Evolutionary conservation across 768 basidiomycete genomes (phyloP).

Genomic region (Coprinopsis strossmayeri): DNA sequence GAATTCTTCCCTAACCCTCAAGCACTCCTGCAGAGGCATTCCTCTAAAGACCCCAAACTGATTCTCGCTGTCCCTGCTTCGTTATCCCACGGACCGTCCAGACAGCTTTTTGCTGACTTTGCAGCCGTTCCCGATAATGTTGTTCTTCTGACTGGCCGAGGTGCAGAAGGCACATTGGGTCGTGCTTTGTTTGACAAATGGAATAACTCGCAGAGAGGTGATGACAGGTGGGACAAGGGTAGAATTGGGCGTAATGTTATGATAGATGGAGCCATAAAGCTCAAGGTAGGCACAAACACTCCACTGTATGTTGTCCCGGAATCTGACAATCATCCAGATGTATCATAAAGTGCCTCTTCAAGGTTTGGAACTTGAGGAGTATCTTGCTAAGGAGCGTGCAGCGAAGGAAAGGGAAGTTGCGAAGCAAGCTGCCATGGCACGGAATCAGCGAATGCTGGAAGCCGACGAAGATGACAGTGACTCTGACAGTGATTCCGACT

Average conservation of each 20-base stretch:
- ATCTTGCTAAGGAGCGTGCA: slow-evolving; percentile 67
- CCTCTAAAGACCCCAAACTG: slow-evolving; percentile 85
- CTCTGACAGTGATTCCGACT: slow-evolving; percentile 64
- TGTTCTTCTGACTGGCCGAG: slow-evolving; percentile 74
- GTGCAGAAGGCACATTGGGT: slow-evolving; percentile 76
- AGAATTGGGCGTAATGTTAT: slow-evolving; percentile 82
- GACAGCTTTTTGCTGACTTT: slow-evolving; percentile 81
- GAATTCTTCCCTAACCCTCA: slow-evolving; percentile 86
- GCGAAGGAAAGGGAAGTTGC: slow-evolving; percentile 81
- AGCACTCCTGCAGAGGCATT: slow-evolving; percentile 73
- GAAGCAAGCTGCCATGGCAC: slow-evolving; percentile 75
- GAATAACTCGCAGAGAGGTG: slow-evolving; percentile 75
- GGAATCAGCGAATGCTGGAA: slow-evolving; percentile 85
- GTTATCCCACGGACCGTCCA: slow-evolving; percentile 87
- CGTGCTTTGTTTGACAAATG: slow-evolving; percentile 78
- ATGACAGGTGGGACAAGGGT: slow-evolving; percentile 85
- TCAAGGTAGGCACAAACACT: slow-evolving; percentile 46
- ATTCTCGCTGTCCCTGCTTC: slow-evolving; percentile 92
- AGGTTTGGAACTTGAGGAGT: slow-evolving; percentile 81
- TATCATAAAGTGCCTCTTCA: slow-evolving; percentile 84
- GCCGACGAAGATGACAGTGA: slow-evolving; percentile 89
- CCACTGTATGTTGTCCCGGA: background rate
- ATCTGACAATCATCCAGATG: slow-evolving; percentile 42
- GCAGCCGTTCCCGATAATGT: slow-evolving; percentile 80
- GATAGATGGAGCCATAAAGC: slow-evolving; percentile 63